Conservation (phyloP, 768 basidiomycete species). For the Panaeolus papilionaceus region DNA sequence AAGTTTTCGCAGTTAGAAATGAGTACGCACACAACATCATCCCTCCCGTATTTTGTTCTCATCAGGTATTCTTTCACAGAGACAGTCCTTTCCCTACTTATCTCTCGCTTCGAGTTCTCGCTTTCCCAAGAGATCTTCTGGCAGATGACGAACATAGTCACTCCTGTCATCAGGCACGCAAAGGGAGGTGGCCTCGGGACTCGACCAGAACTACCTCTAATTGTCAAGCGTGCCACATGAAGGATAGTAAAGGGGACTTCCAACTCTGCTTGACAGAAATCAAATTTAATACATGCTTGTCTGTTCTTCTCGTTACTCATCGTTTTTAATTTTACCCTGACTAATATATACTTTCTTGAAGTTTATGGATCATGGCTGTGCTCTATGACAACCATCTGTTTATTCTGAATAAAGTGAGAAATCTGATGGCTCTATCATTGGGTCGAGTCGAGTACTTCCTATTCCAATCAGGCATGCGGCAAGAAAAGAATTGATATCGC, state of each 20-base stretch:
- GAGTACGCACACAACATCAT: slow-evolving; percentile 26
- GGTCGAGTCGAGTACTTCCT: too few species aligned
- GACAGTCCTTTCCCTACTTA: slow-evolving; percentile 33
- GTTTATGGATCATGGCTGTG: too few species aligned
- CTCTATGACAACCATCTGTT: too few species aligned
- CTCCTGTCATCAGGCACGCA: background rate
- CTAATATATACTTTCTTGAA: too few species aligned
- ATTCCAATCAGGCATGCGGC: too few species aligned
- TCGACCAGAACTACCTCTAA: background rate
- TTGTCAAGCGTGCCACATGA: background rate
- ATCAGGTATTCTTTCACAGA: slow-evolving; percentile 25
- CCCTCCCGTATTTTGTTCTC: background rate
- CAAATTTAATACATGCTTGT: background rate
- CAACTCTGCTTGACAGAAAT: background rate
- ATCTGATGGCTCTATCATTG: too few species aligned
- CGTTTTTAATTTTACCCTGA: too few species aligned
- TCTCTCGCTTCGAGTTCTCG: slow-evolving; percentile 36
- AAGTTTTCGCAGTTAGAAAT: slow-evolving; percentile 36
- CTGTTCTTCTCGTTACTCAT: too few species aligned
- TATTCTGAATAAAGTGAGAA: too few species aligned
- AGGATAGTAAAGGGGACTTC: too few species aligned
- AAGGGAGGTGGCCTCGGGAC: background rate
- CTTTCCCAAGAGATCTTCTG: slow-evolving; percentile 11
- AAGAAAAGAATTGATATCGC: too few species aligned
- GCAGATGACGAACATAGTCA: slow-evolving; percentile 6